These are phyloP conservation scores for Exophiala aquamarina DNA, from an alignment of 2,329 filamentous ascomycete species.

Conservation along the genomic window DNA sequence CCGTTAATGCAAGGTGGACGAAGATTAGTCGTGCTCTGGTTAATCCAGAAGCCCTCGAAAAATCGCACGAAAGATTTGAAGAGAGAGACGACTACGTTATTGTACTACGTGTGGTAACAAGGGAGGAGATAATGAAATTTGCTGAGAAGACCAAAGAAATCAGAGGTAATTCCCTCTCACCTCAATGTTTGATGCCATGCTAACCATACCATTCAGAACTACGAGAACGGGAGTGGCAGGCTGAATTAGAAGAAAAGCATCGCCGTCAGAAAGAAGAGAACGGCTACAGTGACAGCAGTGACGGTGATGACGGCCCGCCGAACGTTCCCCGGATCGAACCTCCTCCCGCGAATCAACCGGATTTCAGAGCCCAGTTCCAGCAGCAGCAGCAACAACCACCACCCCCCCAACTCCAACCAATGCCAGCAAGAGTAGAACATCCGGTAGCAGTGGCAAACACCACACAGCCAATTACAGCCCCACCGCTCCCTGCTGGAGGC, in stretches of 20 bases:
- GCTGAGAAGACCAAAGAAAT: conserved; percentile 78
- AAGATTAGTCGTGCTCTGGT: conserved; percentile 87
- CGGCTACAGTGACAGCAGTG: conserved; percentile 35
- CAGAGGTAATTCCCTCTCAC: conserved; percentile 59
- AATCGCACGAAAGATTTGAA: conserved; percentile 88
- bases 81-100: conserved; percentile 93
- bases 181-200: background rate
- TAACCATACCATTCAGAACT: conserved; percentile 32
- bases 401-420: too few species aligned
- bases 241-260: conserved; percentile 35
- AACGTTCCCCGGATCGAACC: conserved; percentile 32
- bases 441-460: background rate
- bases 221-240: conserved; percentile 34
- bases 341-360: conserved; percentile 22
- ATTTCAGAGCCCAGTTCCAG: conserved; percentile 18
- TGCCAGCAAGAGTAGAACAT: conserved; percentile 4
- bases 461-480: too few species aligned
- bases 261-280: conserved; percentile 45
- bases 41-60: conserved; percentile 81
- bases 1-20: conserved; percentile 77
- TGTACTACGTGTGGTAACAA: conserved; percentile 80
- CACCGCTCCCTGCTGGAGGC: too few species aligned
- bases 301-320: conserved; percentile 32
- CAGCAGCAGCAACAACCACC: conserved; percentile 18
- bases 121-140: conserved; percentile 87